A percentile compares a stretch with the other conserved stretches of the same genome.
Conservation (phyloP, 805 yeast species). For the Candida alai region DNA sequence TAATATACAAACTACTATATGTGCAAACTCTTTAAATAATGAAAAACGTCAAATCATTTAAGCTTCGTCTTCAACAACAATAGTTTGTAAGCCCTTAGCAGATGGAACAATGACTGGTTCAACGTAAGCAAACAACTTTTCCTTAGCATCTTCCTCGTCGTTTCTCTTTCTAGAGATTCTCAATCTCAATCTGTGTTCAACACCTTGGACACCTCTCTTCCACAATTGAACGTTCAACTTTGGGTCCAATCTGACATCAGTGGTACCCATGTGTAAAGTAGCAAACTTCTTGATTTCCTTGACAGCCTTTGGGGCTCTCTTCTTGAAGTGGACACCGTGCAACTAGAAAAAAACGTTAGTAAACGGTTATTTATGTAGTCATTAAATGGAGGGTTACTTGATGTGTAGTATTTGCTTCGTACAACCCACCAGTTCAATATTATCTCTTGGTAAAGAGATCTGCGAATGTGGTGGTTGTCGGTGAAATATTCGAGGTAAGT, state of each 20-base stretch:
- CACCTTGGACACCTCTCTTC: constrained; percentile 99
- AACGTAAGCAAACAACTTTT: constrained; percentile 95
- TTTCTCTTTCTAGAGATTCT: constrained; percentile 99
- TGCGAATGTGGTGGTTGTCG: too few relatives aligned
- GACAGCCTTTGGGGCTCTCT: constrained; percentile 99
- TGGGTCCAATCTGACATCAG: constrained; percentile 99
- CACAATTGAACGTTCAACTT: constrained; percentile 97
- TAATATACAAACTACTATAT: constrained; percentile 9
- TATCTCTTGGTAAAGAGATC: too few relatives aligned
- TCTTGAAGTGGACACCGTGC: constrained; percentile 98
- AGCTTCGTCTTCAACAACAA: constrained; percentile 80
- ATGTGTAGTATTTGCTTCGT: too few relatives aligned
- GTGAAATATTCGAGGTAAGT: too few relatives aligned
- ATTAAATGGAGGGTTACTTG: too few relatives aligned
- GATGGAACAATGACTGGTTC: constrained; percentile 95
- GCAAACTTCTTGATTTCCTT: constrained; percentile 99
- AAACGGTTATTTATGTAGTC: constrained; percentile 12
- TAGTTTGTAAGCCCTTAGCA: constrained; percentile 96
- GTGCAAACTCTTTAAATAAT: too few relatives aligned
- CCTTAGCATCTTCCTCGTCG: constrained; percentile 99
- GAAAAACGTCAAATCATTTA: too few relatives aligned
- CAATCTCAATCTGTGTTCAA: constrained; percentile 95
- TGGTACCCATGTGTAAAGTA: constrained; percentile 97
- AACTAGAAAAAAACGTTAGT: constrained; percentile 59
- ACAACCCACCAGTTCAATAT: too few relatives aligned